Evolutionary conservation across 23 red algal genomes (phyloP).

Genomic region (Chondrus crispus): DNA sequence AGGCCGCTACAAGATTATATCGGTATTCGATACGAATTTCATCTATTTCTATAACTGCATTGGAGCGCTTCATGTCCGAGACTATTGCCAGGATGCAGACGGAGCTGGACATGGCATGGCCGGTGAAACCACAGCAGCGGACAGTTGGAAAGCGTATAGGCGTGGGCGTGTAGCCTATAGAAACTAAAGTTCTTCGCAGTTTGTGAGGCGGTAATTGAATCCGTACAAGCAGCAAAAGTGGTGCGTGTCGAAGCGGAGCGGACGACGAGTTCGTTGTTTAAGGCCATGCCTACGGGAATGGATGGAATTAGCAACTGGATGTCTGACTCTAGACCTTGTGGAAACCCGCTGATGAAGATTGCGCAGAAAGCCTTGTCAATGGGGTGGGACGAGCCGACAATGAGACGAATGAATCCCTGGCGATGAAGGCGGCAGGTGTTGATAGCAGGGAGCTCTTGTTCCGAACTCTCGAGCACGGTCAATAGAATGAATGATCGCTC

Average conservation of each 20-base stretch:
- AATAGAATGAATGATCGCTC: too few relatives aligned
- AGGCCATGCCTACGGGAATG: background rate
- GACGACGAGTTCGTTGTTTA: background rate
- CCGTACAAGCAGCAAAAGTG: constrained; percentile 17
- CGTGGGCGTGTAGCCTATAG: too few relatives aligned
- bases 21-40: constrained; percentile 24
- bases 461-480: too few relatives aligned
- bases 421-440: background rate
- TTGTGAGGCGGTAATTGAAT: constrained; percentile 23
- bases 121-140: background rate
- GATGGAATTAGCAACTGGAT: constrained; percentile 19
- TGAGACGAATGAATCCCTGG: background rate
- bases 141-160: too few relatives aligned
- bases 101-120: background rate
- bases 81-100: background rate
- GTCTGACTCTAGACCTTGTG: background rate
- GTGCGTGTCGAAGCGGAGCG: too few relatives aligned
- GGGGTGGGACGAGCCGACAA: background rate
- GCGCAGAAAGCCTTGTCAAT: constrained; percentile 1
- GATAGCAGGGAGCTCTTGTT: constrained; percentile 20
- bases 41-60: constrained; percentile 32
- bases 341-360: constrained; percentile 6
- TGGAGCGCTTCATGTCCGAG: constrained; percentile 18
- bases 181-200: background rate
- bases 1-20: background rate